A percentile compares a stretch with the other conserved stretches of the same genome.
Conservation (phyloP, 176 grass and related monocot genomes). For the Pharus latifolius region DNA sequence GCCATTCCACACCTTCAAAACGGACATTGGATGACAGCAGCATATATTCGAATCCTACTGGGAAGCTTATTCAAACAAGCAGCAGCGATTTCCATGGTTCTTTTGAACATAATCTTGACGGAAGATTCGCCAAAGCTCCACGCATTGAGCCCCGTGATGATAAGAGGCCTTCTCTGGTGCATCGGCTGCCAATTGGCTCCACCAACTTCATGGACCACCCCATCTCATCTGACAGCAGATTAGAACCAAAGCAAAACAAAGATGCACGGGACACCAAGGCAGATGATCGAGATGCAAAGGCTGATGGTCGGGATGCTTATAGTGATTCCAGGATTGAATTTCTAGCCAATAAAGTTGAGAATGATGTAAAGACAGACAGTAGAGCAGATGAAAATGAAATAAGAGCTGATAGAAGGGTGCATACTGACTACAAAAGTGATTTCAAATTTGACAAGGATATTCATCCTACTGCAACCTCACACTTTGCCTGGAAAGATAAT, state of each 20-base stretch:
- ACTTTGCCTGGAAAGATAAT: constrained; percentile 47
- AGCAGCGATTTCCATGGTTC: constrained; percentile 49
- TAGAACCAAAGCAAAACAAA: constrained; percentile 51
- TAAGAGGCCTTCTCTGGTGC: constrained; percentile 44
- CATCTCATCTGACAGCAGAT: constrained; percentile 38
- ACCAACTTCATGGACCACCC: constrained; percentile 28
- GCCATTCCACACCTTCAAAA: constrained; percentile 58
- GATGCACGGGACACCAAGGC: constrained; percentile 40
- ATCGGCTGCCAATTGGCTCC: constrained; percentile 34
- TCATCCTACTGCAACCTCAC: constrained; percentile 28
- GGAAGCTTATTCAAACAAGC: constrained; percentile 41
- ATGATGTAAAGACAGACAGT: constrained; percentile 38
- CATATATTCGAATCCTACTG: constrained; percentile 34
- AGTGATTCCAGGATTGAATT: constrained; percentile 26
- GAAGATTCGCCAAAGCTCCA: constrained; percentile 49
- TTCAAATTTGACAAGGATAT: constrained; percentile 51
- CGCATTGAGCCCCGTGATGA: constrained; percentile 73
- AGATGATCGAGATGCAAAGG: constrained; percentile 38
- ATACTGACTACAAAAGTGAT: constrained; percentile 44
- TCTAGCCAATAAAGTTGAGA: constrained; percentile 46
- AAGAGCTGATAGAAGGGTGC: constrained; percentile 33
- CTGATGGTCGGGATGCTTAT: constrained; percentile 30
- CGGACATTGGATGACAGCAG: constrained; percentile 52
- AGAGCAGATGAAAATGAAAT: constrained; percentile 45
- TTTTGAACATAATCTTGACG: constrained; percentile 48